These are phyloP conservation scores for Globisporangium splendens DNA, from an alignment of 352 stramenopile genomes.

Conservation along the genomic window DNA sequence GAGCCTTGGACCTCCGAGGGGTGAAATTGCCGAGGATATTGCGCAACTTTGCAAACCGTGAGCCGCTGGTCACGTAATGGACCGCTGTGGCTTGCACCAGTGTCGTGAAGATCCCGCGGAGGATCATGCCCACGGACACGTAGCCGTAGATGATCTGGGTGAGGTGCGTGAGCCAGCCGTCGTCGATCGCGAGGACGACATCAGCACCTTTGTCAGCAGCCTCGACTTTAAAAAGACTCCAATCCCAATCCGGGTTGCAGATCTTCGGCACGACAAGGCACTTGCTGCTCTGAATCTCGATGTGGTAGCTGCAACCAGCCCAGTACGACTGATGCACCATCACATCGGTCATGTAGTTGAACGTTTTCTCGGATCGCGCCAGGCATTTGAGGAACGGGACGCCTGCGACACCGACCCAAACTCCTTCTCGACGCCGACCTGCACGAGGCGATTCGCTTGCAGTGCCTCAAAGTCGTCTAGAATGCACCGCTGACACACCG, in stretches of 20 bases:
- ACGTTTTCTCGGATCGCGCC: slow-evolving; percentile 14
- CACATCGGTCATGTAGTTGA: slow-evolving; percentile 28
- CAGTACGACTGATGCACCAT: slow-evolving; percentile 30
- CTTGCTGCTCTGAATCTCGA: slow-evolving; percentile 37
- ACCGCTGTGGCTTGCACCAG: slow-evolving; percentile 3
- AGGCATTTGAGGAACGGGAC: slow-evolving; percentile 28
- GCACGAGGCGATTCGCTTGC: slow-evolving; percentile 12
- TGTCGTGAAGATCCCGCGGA: neutral
- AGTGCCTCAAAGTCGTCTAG: slow-evolving; percentile 26
- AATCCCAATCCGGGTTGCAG: slow-evolving; percentile 6
- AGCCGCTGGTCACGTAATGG: slow-evolving; percentile 1
- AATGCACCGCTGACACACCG: slow-evolving; percentile 26
- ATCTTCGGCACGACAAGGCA: slow-evolving; percentile 21
- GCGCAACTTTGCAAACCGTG: slow-evolving; percentile 7
- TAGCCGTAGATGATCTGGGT: slow-evolving; percentile 21
- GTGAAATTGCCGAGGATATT: neutral
- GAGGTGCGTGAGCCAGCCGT: slow-evolving; percentile 18
- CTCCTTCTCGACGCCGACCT: slow-evolving; percentile 22
- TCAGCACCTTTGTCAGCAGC: slow-evolving; percentile 11
- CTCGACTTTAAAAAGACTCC: slow-evolving; percentile 20
- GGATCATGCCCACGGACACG: slow-evolving; percentile 25
- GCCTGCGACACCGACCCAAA: slow-evolving; percentile 22
- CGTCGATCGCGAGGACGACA: slow-evolving; percentile 13
- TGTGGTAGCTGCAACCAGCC: slow-evolving; percentile 25
- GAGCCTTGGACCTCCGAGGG: neutral